Conservation (phyloP, 345 rosid species). For the Hypericum androsaemum region DNA sequence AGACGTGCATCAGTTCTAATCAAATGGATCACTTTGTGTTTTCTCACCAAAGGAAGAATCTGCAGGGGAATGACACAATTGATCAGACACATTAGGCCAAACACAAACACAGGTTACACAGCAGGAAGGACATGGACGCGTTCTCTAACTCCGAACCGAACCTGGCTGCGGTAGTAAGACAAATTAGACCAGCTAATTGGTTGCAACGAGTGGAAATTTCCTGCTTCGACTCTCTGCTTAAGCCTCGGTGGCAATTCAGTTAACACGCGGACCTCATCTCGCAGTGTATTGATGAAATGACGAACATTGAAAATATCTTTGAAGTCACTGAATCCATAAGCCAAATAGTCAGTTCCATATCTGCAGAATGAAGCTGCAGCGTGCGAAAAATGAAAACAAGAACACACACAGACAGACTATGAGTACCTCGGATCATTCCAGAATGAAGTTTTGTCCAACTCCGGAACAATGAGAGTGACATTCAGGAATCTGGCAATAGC, state of each 20-base stretch:
- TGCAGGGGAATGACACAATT: constrained; percentile 10
- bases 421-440: constrained; percentile 26
- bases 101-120: too few species aligned
- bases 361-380: neutral
- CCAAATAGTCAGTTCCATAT: neutral
- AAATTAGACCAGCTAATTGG: neutral
- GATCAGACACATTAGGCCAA: neutral
- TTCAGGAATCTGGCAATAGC: constrained; percentile 25
- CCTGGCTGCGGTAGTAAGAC: constrained; percentile 27
- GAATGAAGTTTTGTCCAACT: constrained; percentile 26
- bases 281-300: constrained; percentile 36
- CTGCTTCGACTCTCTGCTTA: constrained; percentile 8
- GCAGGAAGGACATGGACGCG: too few species aligned
- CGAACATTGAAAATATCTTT: constrained; percentile 40
- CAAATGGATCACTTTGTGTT: constrained; percentile 4
- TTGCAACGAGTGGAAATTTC: neutral
- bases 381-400: neutral
- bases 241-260: constrained; percentile 33
- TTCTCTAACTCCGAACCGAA: neutral
- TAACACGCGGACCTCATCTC: constrained; percentile 36
- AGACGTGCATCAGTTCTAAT: constrained; percentile 1
- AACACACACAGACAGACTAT: neutral
- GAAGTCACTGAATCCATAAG: constrained; percentile 25
- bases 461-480: constrained; percentile 27
- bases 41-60: constrained; percentile 35